Conservation (phyloP, 2,329 filamentous ascomycete genomes). For the Phaeosphaeriaceae sp. region DNA sequence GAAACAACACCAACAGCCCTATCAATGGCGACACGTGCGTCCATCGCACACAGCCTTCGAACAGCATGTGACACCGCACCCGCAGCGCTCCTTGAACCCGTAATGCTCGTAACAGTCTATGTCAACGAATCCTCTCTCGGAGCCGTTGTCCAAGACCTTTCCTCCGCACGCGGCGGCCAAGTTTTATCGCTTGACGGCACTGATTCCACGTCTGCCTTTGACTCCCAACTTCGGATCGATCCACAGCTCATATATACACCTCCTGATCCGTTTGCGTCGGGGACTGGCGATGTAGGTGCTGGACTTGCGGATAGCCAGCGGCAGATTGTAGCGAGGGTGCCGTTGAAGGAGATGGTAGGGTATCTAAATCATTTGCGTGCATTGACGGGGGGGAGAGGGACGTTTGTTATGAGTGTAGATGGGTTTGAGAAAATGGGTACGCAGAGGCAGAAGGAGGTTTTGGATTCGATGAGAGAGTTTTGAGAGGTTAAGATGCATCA, state of each 20-base stretch:
- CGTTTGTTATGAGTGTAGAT: constrained; percentile 77
- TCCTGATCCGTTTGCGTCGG: constrained; percentile 75
- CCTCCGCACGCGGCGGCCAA: constrained; percentile 73
- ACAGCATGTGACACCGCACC: constrained; percentile 61
- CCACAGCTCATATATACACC: constrained; percentile 81
- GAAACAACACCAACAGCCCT: constrained; percentile 71
- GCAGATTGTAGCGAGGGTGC: constrained; percentile 83
- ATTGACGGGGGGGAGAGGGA: constrained; percentile 83
- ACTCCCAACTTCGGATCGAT: constrained; percentile 63
- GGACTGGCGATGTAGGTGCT: constrained; percentile 22
- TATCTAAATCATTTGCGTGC: constrained; percentile 89
- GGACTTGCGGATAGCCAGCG: constrained; percentile 42
- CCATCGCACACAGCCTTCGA: constrained; percentile 72
- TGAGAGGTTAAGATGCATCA: no score
- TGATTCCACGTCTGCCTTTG: constrained; percentile 9
- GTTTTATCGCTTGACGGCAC: constrained; percentile 69
- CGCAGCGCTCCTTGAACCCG: constrained; percentile 83
- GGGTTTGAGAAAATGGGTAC: constrained; percentile 71
- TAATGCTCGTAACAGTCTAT: constrained; percentile 88
- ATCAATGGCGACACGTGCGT: constrained; percentile 67
- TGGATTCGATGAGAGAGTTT: constrained; percentile 48
- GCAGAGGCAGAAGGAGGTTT: constrained; percentile 64
- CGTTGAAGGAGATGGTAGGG: constrained; percentile 94
- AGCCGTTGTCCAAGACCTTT: constrained; percentile 81
- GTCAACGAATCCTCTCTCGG: constrained; percentile 84